A percentile compares a stretch with the other conserved stretches of the same genome.
phyloP scores from a whole-genome alignment of 352 stramenopile species.

The Nothophytophthora sp. region DNA sequence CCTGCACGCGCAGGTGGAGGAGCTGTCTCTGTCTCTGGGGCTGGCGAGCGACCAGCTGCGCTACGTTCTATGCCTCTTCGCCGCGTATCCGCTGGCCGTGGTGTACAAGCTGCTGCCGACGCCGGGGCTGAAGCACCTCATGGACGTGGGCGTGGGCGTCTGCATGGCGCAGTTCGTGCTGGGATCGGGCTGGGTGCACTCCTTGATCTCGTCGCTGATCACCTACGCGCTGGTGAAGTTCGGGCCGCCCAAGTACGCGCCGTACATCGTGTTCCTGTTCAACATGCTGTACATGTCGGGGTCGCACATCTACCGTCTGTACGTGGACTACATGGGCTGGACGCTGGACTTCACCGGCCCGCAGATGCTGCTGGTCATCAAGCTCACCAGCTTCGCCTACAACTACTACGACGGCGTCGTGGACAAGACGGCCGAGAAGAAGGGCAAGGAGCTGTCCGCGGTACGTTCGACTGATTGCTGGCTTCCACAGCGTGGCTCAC shows the following conservation, averaged over 20 bases:
- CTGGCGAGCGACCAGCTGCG: constrained; percentile 62
- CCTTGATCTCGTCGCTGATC: constrained; percentile 88
- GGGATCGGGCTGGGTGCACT: constrained; percentile 94
- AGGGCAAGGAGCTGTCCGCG: constrained; percentile 16
- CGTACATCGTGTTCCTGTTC: constrained; percentile 92
- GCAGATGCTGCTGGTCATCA: constrained; percentile 96
- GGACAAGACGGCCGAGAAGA: constrained; percentile 46
- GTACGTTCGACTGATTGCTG: neutral
- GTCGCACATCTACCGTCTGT: constrained; percentile 95
- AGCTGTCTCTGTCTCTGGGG: constrained; percentile 40
- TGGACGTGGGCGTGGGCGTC: constrained; percentile 91
- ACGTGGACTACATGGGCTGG: constrained; percentile 96
- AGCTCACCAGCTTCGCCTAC: constrained; percentile 97
- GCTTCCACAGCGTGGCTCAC: too few relatives aligned
- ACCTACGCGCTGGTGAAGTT: constrained; percentile 91
- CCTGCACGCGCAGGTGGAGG: constrained; percentile 45
- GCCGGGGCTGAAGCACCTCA: constrained; percentile 90
- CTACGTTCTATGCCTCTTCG: constrained; percentile 92
- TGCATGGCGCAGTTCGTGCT: constrained; percentile 95
- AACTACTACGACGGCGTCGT: constrained; percentile 96
- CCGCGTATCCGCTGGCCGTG: constrained; percentile 93
- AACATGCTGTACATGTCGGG: constrained; percentile 94
- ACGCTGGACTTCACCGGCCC: constrained; percentile 84
- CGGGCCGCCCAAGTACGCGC: constrained; percentile 47
- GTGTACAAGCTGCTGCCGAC: constrained; percentile 89